Evolutionary conservation across 495 filamentous ascomycete genomes (phyloP).

Genomic region (Chaetomium cochliodes): DNA sequence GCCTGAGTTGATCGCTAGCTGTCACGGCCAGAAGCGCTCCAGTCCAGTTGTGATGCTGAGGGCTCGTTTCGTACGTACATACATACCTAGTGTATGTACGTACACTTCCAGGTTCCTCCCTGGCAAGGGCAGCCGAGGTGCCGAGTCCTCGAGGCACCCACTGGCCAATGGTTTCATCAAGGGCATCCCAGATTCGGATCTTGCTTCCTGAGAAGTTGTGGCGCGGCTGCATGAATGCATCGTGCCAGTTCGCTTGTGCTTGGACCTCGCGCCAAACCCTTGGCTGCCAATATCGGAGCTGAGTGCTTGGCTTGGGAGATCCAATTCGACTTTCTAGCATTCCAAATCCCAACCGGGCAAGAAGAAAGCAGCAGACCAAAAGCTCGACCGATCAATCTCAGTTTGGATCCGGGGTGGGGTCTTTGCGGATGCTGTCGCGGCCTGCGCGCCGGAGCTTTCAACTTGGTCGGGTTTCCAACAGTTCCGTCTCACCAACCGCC

Average conservation of each 20-base stretch:
- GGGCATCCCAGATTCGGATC: constrained; percentile 17
- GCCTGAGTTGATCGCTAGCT: not conserved
- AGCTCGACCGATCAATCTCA: not conserved
- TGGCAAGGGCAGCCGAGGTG: constrained; percentile 9
- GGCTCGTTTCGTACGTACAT: not conserved
- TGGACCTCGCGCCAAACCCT: constrained; percentile 4
- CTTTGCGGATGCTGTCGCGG: not conserved
- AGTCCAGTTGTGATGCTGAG: not conserved
- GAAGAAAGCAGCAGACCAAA: not conserved
- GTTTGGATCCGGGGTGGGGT: not conserved
- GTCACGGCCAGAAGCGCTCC: not conserved
- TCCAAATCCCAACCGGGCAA: not conserved
- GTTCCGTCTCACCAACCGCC: not conserved
- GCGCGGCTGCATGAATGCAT: constrained; percentile 20
- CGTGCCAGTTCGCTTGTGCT: constrained; percentile 6
- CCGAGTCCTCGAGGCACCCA: not conserved
- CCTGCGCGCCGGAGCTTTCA: not conserved
- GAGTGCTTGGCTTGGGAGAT: not conserved
- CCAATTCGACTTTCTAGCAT: not conserved
- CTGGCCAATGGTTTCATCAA: constrained; percentile 14
- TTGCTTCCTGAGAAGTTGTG: constrained; percentile 15
- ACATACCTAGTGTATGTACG: no score
- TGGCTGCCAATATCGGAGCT: constrained; percentile 7
- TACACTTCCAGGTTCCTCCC: not conserved
- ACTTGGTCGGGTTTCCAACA: not conserved